Evolutionary conservation across 257 asterid species (phyloP).

Genomic region (Verbascum thapsus): DNA sequence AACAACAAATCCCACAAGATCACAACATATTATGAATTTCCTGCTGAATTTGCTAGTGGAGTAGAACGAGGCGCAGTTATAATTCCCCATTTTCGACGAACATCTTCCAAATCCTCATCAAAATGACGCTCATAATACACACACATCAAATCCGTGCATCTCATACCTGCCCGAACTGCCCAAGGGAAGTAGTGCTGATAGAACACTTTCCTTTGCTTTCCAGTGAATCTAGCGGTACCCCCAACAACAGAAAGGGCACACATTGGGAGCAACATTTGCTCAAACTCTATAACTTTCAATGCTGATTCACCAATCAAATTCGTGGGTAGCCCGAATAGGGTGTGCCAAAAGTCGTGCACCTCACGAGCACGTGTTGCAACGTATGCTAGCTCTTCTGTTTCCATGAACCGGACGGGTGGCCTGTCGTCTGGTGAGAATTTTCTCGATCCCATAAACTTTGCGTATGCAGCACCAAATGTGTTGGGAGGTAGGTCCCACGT

Average conservation of each 20-base stretch:
- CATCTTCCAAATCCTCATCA: slow-evolving; percentile 80
- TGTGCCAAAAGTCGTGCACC: slow-evolving; percentile 97
- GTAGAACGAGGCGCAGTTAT: slow-evolving; percentile 64
- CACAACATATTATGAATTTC: slow-evolving; percentile 22
- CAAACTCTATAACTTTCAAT: slow-evolving; percentile 84
- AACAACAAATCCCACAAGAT: background rate
- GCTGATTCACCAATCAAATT: slow-evolving; percentile 93
- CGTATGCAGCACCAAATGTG: slow-evolving; percentile 97
- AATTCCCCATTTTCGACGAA: slow-evolving; percentile 79
- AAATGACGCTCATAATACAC: slow-evolving; percentile 87
- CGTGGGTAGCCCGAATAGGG: slow-evolving; percentile 85
- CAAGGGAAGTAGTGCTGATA: slow-evolving; percentile 94
- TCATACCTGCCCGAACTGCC: slow-evolving; percentile 84
- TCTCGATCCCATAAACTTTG: slow-evolving; percentile 90
- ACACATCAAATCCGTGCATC: slow-evolving; percentile 79
- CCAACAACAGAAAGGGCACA: slow-evolving; percentile 85
- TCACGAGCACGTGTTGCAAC: slow-evolving; percentile 98
- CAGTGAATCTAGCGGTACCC: slow-evolving; percentile 81
- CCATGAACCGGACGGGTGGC: slow-evolving; percentile 98
- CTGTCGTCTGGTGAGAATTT: slow-evolving; percentile 95
- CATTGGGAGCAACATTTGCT: slow-evolving; percentile 97
- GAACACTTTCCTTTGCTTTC: slow-evolving; percentile 71
- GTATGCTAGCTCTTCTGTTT: slow-evolving; percentile 83
- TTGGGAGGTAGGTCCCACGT: slow-evolving; percentile 94
- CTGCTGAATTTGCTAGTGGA: slow-evolving; percentile 37